phyloP scores from a whole-genome alignment of 2,329 filamentous ascomycete species.

The Saccharata proteae region DNA sequence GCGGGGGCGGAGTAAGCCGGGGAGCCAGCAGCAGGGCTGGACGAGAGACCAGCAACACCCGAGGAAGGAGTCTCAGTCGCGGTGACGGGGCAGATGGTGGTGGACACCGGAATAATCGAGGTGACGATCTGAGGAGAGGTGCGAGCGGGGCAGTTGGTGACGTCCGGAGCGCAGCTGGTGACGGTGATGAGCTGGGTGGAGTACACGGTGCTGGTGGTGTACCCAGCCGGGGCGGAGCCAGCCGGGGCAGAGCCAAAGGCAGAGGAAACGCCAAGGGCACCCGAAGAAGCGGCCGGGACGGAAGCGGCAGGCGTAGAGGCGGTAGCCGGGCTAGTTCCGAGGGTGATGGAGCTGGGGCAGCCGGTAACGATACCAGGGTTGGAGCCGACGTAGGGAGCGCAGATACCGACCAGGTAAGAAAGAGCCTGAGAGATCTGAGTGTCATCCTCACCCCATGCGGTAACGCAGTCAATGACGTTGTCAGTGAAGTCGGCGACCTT shows the following conservation, averaged over 20 bases:
- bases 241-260: conserved; percentile 7
- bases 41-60: not conserved
- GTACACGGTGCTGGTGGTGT: not conserved
- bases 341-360: conserved; percentile 48
- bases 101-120: no score
- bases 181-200: not conserved
- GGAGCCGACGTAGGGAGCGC: conserved; percentile 56
- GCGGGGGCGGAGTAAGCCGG: not conserved
- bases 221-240: not conserved
- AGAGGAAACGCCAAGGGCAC: conserved; percentile 6
- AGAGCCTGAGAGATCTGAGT: conserved; percentile 58
- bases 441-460: conserved; percentile 58
- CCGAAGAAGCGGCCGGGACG: conserved; percentile 10
- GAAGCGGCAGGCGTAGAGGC: conserved; percentile 12
- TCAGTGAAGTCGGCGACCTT: conserved; percentile 62
- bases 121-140: no score
- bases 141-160: no score
- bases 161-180: not conserved
- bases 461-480: conserved; percentile 70
- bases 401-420: conserved; percentile 83
- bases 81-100: conserved; percentile 6
- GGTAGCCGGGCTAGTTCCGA: conserved; percentile 29
- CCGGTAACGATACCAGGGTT: conserved; percentile 82
- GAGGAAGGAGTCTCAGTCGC: conserved; percentile 2
- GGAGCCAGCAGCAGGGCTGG: no score